Percentiles rank a stretch among this genome's conserved stretches.
Evolutionary conservation across 768 basidiomycete genomes (phyloP).

Genomic region (Rhizopogon vulgaris): DNA sequence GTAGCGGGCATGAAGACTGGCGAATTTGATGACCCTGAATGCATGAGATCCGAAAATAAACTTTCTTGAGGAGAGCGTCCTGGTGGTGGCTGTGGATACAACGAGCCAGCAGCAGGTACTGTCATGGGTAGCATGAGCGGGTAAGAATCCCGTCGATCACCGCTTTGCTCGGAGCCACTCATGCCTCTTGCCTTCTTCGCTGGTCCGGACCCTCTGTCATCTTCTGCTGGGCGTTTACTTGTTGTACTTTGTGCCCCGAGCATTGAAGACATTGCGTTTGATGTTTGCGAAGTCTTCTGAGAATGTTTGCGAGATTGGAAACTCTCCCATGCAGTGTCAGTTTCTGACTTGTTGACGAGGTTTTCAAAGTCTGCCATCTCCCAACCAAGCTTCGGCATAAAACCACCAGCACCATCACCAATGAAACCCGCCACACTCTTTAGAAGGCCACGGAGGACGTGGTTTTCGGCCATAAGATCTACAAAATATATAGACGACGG

Average conservation of each 20-base stretch:
- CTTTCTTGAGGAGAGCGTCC: conserved; percentile 41
- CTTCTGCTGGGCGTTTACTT: conserved; percentile 25
- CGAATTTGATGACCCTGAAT: conserved; percentile 41
- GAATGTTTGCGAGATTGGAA: conserved; percentile 62
- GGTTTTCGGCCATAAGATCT: conserved; percentile 90
- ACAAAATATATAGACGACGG: conserved; percentile 7
- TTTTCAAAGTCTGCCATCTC: conserved; percentile 70
- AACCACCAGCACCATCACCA: conserved; percentile 78
- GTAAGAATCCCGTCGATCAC: conserved; percentile 38
- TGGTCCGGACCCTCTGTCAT: conserved; percentile 21
- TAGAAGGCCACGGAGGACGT: conserved; percentile 73
- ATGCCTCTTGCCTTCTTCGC: conserved; percentile 47
- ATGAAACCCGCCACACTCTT: conserved; percentile 75
- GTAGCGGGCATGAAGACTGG: conserved; percentile 57
- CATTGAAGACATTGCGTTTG: conserved; percentile 24
- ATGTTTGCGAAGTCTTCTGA: conserved; percentile 24
- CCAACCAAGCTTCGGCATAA: conserved; percentile 77
- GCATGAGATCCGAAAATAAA: conserved; percentile 59
- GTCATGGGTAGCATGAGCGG: conserved; percentile 52
- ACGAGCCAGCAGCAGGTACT: conserved; percentile 28
- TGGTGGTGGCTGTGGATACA: conserved; percentile 39
- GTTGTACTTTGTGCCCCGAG: conserved; percentile 17
- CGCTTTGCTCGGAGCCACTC: conserved; percentile 36
- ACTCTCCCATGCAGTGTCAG: conserved; percentile 90
- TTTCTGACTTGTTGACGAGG: conserved; percentile 81